Evolutionary conservation across 2,329 filamentous ascomycete species (phyloP).

Genomic region (Arthrobotrys entomopaga): DNA sequence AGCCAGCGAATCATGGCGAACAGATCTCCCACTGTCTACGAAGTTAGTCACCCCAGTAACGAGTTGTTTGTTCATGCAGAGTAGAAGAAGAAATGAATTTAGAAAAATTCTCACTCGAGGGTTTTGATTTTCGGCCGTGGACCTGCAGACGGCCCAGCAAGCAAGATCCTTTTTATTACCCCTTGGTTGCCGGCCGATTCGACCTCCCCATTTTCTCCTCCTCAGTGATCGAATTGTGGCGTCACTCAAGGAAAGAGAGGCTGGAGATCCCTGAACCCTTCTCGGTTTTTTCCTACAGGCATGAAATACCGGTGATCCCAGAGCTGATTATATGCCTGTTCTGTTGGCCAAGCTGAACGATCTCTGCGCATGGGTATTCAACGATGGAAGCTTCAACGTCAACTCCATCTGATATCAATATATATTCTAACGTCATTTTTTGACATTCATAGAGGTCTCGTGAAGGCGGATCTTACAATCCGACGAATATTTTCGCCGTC

Average conservation of each 20-base stretch:
- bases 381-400: not conserved
- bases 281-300: slow-evolving; percentile 38
- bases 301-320: slow-evolving; percentile 2
- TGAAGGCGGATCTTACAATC: not conserved
- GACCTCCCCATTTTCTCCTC: slow-evolving; percentile 11
- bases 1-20: slow-evolving; percentile 33
- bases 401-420: slow-evolving; percentile 22
- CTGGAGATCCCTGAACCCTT: slow-evolving; percentile 19
- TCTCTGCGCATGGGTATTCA: too few relatives aligned
- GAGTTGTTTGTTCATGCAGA: slow-evolving; percentile 22
- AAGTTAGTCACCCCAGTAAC: not conserved
- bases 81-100: too few relatives aligned
- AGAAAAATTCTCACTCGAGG: slow-evolving; percentile 4
- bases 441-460: not conserved
- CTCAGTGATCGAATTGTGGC: slow-evolving; percentile 55
- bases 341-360: too few relatives aligned
- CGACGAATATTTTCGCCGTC: too few relatives aligned
- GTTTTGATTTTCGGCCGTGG: slow-evolving; percentile 27
- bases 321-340: not conserved
- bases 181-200: slow-evolving; percentile 24
- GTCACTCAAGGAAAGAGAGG: slow-evolving; percentile 32
- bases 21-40: slow-evolving; percentile 35
- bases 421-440: slow-evolving; percentile 31
- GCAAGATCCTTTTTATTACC: slow-evolving; percentile 25
- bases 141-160: slow-evolving; percentile 36